Evolutionary conservation across 2,329 filamentous ascomycete species (phyloP).

Genomic region (Aureobasidium mangrovei): DNA sequence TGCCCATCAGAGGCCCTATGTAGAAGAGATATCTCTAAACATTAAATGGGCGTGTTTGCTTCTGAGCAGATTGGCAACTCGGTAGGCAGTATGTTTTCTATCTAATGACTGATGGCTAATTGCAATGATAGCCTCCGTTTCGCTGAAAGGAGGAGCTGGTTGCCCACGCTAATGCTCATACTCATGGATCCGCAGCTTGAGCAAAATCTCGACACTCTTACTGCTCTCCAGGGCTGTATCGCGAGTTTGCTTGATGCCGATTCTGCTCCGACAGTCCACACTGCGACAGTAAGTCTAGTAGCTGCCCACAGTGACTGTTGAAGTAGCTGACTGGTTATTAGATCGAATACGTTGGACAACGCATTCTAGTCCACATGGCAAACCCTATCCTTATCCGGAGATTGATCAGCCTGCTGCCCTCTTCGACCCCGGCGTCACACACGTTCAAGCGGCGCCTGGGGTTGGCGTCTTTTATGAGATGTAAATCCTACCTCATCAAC

Average conservation of each 20-base stretch:
- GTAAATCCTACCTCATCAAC: slow-evolving; percentile 3
- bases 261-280: slow-evolving; percentile 19
- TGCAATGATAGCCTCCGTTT: neutral
- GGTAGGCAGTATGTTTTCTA: neutral
- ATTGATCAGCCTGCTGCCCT: slow-evolving; percentile 51
- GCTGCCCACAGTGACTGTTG: no score
- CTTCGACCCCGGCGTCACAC: slow-evolving; percentile 42
- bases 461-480: slow-evolving; percentile 50
- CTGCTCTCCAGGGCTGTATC: slow-evolving; percentile 26
- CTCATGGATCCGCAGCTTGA: slow-evolving; percentile 27
- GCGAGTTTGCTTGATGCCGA: slow-evolving; percentile 26
- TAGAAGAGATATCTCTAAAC: neutral
- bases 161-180: slow-evolving; percentile 22
- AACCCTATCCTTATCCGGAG: slow-evolving; percentile 47
- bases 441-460: slow-evolving; percentile 60
- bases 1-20: slow-evolving; percentile 14
- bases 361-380: slow-evolving; percentile 28
- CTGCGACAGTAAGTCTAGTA: slow-evolving; percentile 14
- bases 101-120: neutral
- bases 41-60: neutral
- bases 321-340: slow-evolving; percentile 18
- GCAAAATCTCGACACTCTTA: slow-evolving; percentile 18
- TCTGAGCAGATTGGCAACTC: neutral
- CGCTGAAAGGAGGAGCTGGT: slow-evolving; percentile 44
- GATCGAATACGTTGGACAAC: slow-evolving; percentile 1